Evolutionary conservation across 352 stramenopile species (phyloP).

Genomic region (Sclerospora graminicola): DNA sequence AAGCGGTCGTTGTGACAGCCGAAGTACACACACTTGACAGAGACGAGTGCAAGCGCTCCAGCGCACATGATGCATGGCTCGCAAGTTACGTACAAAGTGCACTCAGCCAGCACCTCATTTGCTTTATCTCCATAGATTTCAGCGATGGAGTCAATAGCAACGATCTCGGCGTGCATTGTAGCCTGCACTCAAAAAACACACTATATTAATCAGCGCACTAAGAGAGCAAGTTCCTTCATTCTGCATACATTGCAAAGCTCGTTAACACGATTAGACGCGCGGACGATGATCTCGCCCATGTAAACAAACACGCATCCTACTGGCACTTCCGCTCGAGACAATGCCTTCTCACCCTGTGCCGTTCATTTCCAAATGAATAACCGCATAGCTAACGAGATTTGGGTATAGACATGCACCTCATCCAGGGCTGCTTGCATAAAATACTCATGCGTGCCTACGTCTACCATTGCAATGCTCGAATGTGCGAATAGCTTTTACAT

Average conservation of each 20-base stretch:
- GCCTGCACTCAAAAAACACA: slow-evolving; percentile 27
- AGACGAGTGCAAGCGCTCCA: slow-evolving; percentile 67
- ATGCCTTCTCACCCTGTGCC: slow-evolving; percentile 60
- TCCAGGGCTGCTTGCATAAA: slow-evolving; percentile 69
- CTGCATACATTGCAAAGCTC: slow-evolving; percentile 70
- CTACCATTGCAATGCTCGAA: slow-evolving; percentile 9
- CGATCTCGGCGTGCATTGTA: slow-evolving; percentile 87
- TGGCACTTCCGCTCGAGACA: slow-evolving; percentile 78
- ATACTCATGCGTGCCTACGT: slow-evolving; percentile 25
- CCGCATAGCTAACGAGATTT: background rate
- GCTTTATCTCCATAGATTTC: slow-evolving; percentile 28
- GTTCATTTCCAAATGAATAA: background rate
- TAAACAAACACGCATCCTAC: slow-evolving; percentile 90
- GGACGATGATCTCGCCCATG: slow-evolving; percentile 59
- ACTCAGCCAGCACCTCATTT: slow-evolving; percentile 36
- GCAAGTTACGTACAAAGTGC: slow-evolving; percentile 83
- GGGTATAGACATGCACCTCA: slow-evolving; percentile 26
- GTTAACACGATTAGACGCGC: slow-evolving; percentile 83
- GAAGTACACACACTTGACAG: slow-evolving; percentile 76
- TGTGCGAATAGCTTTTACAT: too few species aligned
- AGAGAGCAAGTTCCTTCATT: background rate
- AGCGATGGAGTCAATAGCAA: slow-evolving; percentile 82
- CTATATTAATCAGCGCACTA: background rate
- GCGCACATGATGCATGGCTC: slow-evolving; percentile 94
- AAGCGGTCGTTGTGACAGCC: slow-evolving; percentile 90